Conservation (phyloP, 139 green algal genomes). For the Mychonastes homosphaera region DNA sequence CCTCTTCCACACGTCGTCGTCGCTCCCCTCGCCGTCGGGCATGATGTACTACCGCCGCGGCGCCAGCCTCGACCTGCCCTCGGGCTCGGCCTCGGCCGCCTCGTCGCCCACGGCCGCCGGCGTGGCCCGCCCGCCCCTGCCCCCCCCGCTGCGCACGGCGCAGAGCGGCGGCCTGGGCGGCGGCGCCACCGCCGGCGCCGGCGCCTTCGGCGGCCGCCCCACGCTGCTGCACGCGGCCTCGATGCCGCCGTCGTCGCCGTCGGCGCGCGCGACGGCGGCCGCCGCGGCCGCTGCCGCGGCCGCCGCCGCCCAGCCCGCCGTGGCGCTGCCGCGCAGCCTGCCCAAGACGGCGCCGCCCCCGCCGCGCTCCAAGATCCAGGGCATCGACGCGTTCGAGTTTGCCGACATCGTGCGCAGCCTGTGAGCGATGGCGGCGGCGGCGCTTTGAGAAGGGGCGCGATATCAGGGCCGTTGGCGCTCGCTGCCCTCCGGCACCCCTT, state of each 20-base stretch:
- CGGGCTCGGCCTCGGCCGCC: too few relatives aligned
- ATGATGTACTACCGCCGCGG: too few relatives aligned
- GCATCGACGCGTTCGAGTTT: not conserved
- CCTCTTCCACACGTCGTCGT: too few relatives aligned
- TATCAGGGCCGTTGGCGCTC: too few relatives aligned
- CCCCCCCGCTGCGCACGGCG: too few relatives aligned
- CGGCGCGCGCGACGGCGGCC: not conserved
- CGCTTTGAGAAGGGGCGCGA: too few relatives aligned
- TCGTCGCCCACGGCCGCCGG: too few relatives aligned
- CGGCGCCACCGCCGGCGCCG: not conserved
- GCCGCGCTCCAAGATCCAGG: not conserved
- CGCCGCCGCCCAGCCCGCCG: not conserved
- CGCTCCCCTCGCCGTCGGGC: too few relatives aligned
- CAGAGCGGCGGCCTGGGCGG: too few relatives aligned
- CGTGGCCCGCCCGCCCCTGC: too few relatives aligned
- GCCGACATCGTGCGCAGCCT: not conserved
- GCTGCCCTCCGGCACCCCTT: too few relatives aligned
- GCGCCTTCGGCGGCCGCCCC: not conserved
- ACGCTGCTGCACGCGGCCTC: not conserved
- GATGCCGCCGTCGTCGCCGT: not conserved
- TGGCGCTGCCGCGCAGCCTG: not conserved
- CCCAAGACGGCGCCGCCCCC: not conserved
- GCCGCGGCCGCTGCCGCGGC: not conserved
- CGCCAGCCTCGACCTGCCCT: too few relatives aligned
- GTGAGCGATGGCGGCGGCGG: not conserved